Evolutionary conservation across 1,139 yeast genomes (phyloP).

Genomic region (Candida freyschussii): DNA sequence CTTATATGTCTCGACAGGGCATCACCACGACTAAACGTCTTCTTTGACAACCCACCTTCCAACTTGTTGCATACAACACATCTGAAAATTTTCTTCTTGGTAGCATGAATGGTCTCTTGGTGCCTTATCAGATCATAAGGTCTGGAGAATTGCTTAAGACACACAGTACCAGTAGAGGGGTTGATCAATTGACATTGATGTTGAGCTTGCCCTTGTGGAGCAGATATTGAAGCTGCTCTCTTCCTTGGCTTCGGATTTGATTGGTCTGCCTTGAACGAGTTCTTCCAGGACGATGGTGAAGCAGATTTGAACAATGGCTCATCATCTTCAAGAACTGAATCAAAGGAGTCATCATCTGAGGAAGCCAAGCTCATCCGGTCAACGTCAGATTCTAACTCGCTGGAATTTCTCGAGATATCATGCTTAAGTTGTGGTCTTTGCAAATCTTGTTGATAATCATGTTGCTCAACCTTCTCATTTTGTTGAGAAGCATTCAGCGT

Average conservation of each 20-base stretch:
- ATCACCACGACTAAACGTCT: slow-evolving; percentile 90
- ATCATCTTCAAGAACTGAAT: slow-evolving; percentile 21
- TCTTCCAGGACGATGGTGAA: too few relatives aligned
- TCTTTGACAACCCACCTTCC: slow-evolving; percentile 38
- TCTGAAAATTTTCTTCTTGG: slow-evolving; percentile 77
- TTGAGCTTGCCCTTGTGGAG: slow-evolving; percentile 7
- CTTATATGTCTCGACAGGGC: slow-evolving; percentile 91
- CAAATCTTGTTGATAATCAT: slow-evolving; percentile 5
- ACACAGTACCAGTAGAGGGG: slow-evolving; percentile 56
- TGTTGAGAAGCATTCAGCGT: slow-evolving; percentile 9
- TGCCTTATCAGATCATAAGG: slow-evolving; percentile 93
- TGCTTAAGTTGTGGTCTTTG: slow-evolving; percentile 8
- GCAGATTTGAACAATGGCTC: slow-evolving; percentile 8
- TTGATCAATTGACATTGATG: slow-evolving; percentile 59
- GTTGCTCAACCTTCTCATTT: slow-evolving; percentile 1
- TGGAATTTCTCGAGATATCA: slow-evolving; percentile 9
- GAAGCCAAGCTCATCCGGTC: slow-evolving; percentile 24
- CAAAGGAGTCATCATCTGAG: slow-evolving; percentile 22
- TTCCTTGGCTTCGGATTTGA: slow-evolving; percentile 3
- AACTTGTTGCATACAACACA: slow-evolving; percentile 73
- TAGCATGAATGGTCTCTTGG: slow-evolving; percentile 93
- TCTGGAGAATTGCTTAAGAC: slow-evolving; percentile 82
- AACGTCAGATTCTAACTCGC: slow-evolving; percentile 21
- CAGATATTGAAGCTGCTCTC: slow-evolving; percentile 4
- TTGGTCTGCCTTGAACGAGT: too few relatives aligned